Conservation (phyloP, 2,329 filamentous ascomycete species). For the Trichophyton benhamiae region DNA sequence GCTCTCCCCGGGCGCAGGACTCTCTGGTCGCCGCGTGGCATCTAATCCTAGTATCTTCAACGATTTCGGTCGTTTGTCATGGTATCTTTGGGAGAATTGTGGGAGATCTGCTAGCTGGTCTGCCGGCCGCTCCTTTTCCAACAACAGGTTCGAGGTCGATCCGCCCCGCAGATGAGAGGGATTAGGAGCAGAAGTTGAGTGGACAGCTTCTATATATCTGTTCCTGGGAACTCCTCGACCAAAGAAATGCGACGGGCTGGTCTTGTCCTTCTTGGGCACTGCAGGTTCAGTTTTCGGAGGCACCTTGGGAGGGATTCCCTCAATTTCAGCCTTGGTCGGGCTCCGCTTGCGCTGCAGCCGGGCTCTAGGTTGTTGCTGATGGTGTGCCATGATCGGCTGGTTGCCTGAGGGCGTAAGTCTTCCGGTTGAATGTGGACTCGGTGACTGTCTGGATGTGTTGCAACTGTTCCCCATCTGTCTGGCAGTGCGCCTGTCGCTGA, state of each 20-base stretch:
- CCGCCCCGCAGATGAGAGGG: background rate
- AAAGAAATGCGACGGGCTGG: background rate
- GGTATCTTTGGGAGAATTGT: background rate
- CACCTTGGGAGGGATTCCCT: constrained; percentile 1
- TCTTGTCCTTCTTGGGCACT: background rate
- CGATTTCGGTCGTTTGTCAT: background rate
- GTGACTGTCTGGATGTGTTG: constrained; percentile 4
- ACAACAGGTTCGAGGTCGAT: background rate
- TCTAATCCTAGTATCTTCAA: background rate
- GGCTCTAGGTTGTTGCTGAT: constrained; percentile 5
- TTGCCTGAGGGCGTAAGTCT: background rate
- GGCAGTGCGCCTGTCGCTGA: background rate
- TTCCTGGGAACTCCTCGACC: background rate
- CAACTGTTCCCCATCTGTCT: background rate
- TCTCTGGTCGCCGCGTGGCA: background rate
- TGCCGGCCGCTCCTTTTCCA: background rate
- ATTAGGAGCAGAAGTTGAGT: background rate
- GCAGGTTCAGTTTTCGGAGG: background rate
- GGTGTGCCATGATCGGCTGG: constrained; percentile 5
- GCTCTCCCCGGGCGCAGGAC: background rate
- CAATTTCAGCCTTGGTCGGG: background rate
- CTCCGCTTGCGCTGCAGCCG: background rate
- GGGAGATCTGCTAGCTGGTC: background rate
- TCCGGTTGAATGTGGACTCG: background rate
- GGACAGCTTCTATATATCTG: background rate